phyloP scores from a whole-genome alignment of 2,329 filamentous ascomycete species.

The Cylindrodendrum hubeiense region DNA sequence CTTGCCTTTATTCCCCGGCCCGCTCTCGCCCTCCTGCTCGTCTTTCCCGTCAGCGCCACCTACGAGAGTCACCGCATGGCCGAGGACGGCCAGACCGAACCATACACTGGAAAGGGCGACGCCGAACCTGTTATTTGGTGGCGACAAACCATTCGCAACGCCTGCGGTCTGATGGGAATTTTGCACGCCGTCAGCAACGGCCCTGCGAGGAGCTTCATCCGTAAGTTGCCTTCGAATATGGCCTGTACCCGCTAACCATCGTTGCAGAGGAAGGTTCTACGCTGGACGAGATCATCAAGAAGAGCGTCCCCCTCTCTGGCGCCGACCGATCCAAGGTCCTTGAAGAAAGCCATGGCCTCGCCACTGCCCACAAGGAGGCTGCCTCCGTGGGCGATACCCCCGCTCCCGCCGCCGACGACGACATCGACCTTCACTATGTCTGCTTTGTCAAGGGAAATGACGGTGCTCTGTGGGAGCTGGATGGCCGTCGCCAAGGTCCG shows the following conservation, averaged over 20 bases:
- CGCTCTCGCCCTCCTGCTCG: slow-evolving; percentile 87
- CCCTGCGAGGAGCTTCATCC: slow-evolving; percentile 71
- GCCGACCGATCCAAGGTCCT: slow-evolving; percentile 77
- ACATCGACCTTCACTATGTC: slow-evolving; percentile 95
- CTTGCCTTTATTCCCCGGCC: slow-evolving; percentile 90
- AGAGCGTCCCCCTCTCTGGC: slow-evolving; percentile 79
- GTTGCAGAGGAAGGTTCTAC: slow-evolving; percentile 61
- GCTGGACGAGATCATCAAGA: slow-evolving; percentile 73
- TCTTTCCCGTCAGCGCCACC: slow-evolving; percentile 84
- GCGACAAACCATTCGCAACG: slow-evolving; percentile 93
- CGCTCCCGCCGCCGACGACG: slow-evolving; percentile 82
- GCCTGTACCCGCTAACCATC: slow-evolving; percentile 3
- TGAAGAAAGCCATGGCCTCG: slow-evolving; percentile 81
- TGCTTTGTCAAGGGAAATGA: slow-evolving; percentile 86
- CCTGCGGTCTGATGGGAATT: slow-evolving; percentile 90
- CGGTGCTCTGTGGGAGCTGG: slow-evolving; percentile 72
- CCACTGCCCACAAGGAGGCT: slow-evolving; percentile 82
- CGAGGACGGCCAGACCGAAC: slow-evolving; percentile 75
- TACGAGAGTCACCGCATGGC: slow-evolving; percentile 82
- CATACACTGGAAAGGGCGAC: slow-evolving; percentile 77
- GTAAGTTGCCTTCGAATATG: slow-evolving; percentile 50
- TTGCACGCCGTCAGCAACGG: slow-evolving; percentile 88
- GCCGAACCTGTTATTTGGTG: slow-evolving; percentile 90
- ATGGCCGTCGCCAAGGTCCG: slow-evolving; percentile 70
- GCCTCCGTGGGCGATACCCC: slow-evolving; percentile 82